Base-by-base conservation (phyloP, 371 early-diverging fungal species). In the Actinomucor elegans region DNA sequence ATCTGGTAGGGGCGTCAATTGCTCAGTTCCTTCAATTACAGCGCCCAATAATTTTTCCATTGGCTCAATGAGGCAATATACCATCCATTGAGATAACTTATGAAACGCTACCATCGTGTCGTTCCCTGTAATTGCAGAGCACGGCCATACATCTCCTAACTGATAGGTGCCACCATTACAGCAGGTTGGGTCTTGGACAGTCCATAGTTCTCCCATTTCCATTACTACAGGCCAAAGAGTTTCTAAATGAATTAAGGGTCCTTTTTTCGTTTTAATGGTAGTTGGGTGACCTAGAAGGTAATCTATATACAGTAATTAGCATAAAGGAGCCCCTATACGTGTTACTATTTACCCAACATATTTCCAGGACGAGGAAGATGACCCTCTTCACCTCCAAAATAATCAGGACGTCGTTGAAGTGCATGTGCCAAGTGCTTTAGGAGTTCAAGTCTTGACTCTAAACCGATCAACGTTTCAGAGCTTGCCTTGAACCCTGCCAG, bases 31-130 rank as follows among this genome's bases (percentile, higher is more conserved):
- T 46, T 73, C 74, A 52, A 94, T 84, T 3, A 61, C 76, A 23
- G 92, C 72, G 24, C 77, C 77, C 17, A 85, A 59, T 24, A 89
- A 58, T 34, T 77, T 81, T 42, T 80, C 79, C 49, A 95, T 71
- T 1, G 92, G 91, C 45, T 95, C 97, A 67, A 94, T 83, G 38
- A 95, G 71, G 0, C 94, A 93, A 69, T 94, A 95, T 20, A 92
- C 88, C 34, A 96, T 82, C 97, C 97, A 96, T 68, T 94, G 94
- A 4, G 93, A 89, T 42, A 96, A 76, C 51, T 93, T 94, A 69
- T 96, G 95, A 73, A 95, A 94, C 10, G 91, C 69, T 7, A 94
- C 87, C 31, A 82, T 69, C 26, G 74, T 69, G 5, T 67, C 48
- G 9, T 23, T 23, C 3, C 45, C 48, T 14, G 56, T 48, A 5